Conservation (phyloP, 208 protist species). For the Giardia duodenalis region DNA sequence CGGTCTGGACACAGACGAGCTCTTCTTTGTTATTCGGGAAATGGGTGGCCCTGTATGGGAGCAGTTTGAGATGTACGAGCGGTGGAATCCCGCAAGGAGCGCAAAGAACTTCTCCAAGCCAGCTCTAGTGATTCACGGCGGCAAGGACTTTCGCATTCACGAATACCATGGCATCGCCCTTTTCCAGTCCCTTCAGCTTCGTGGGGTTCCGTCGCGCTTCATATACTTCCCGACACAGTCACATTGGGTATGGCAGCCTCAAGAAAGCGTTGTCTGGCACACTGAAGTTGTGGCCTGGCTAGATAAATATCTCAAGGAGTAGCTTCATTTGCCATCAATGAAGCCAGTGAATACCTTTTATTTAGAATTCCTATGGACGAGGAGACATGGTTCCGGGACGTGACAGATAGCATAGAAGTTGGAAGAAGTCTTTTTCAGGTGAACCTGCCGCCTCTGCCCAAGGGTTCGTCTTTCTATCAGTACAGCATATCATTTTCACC, state of each 20-base stretch:
- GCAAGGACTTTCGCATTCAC: constrained; percentile 33
- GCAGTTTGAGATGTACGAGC: background rate
- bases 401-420: too few relatives aligned
- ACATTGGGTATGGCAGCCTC: constrained; percentile 27
- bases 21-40: background rate
- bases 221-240: constrained; percentile 30
- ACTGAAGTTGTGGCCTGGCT: constrained; percentile 26
- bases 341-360: too few relatives aligned
- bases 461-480: too few relatives aligned
- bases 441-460: too few relatives aligned
- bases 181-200: constrained; percentile 28
- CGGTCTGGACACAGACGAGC: background rate
- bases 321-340: too few relatives aligned
- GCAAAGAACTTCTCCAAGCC: background rate
- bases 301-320: constrained; percentile 27
- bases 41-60: background rate
- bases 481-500: too few relatives aligned
- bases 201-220: constrained; percentile 17
- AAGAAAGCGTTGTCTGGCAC: constrained; percentile 30
- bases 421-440: too few relatives aligned
- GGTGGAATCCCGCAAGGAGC: background rate
- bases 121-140: constrained; percentile 30
- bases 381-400: too few relatives aligned
- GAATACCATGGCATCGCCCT: constrained; percentile 25
- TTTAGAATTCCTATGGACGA: too few relatives aligned